These are phyloP conservation scores for Erysimum cheiranthoides DNA, from an alignment of 345 rosid species.

Conservation along the genomic window DNA sequence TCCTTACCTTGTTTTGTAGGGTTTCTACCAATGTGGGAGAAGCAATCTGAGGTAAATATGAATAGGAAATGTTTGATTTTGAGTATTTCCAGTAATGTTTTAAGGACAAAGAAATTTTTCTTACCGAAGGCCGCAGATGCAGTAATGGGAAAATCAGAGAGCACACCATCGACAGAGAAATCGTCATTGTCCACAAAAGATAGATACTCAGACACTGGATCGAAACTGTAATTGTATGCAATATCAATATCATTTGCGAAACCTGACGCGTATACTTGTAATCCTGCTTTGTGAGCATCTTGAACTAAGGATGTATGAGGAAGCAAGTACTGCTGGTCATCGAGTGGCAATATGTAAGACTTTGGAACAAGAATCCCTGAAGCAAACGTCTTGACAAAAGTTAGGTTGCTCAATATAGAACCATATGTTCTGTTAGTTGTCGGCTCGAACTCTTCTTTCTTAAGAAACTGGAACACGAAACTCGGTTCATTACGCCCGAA, in stretches of 20 bases:
- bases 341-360: constrained; percentile 67
- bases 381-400: constrained; percentile 78
- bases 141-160: constrained; percentile 81
- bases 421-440: constrained; percentile 71
- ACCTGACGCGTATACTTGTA: constrained; percentile 69
- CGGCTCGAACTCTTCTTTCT: constrained; percentile 54
- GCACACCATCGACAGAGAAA: constrained; percentile 81
- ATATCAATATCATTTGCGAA: constrained; percentile 65
- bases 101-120: background rate
- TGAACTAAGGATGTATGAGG: constrained; percentile 58
- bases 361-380: constrained; percentile 84
- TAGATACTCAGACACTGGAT: constrained; percentile 72
- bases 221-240: constrained; percentile 71
- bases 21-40: constrained; percentile 55
- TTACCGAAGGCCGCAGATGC: constrained; percentile 68
- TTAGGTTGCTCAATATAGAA: constrained; percentile 60
- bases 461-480: constrained; percentile 63
- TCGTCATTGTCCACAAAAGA: constrained; percentile 64
- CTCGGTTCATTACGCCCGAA: constrained; percentile 49
- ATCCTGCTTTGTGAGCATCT: constrained; percentile 81
- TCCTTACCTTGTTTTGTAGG: too few species aligned
- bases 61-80: background rate
- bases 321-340: constrained; percentile 50
- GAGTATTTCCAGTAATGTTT: background rate
- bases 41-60: constrained; percentile 61